Base-by-base conservation (phyloP, 768 basidiomycete species). In the Coprinopsis strossmayeri region DNA sequence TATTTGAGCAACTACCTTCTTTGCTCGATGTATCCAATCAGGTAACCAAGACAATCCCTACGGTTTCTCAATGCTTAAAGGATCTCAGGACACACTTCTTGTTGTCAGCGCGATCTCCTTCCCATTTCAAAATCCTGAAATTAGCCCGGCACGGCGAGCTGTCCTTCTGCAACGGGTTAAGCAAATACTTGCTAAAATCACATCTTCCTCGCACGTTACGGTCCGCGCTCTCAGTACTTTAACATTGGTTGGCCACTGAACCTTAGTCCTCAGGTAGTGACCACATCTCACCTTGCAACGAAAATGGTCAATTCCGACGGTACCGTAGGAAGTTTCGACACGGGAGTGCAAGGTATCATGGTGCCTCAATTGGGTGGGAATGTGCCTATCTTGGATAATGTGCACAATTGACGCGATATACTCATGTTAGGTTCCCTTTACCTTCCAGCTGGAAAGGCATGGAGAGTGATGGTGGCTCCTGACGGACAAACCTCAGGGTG, bases 31-130 rank as follows among this genome's bases (percentile, higher is more conserved):
- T 61, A 3, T 66, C 67, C 50, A 67, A 77, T 30, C 70, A 74
- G 52, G 83, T 86, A 53, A 65, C 48, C 53, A 48, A 49, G 43
- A 28, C 46, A 17, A 48, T 28, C 30, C 30, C 30, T 32, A 32
- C 30, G 45, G 7, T 9, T 34, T 47, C 32, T 26, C 13, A 35
- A 10, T 38, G 18, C 24, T 39, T 46, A 21, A 34, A 23, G 25
- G 12, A 10, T 28, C 32, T 30, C 34, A 85, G 85, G 70, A 71
- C 28, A 69, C 75, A 1, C 67, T 88, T 13, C 70, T 90, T 10
- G 76, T 86, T 23, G 62, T 89, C 38, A 81, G 77, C 58, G 84
- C 82, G 2, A 68, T 89, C 24, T 81, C 79, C 20, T 84, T 79
- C 56, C 78, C 79, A 1, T 82, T 89, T 51, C 84, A 87, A 59